Base-by-base conservation (phyloP, 225 moss, liverwort and hornwort genomes). In the Takakia lepidozioides region DNA sequence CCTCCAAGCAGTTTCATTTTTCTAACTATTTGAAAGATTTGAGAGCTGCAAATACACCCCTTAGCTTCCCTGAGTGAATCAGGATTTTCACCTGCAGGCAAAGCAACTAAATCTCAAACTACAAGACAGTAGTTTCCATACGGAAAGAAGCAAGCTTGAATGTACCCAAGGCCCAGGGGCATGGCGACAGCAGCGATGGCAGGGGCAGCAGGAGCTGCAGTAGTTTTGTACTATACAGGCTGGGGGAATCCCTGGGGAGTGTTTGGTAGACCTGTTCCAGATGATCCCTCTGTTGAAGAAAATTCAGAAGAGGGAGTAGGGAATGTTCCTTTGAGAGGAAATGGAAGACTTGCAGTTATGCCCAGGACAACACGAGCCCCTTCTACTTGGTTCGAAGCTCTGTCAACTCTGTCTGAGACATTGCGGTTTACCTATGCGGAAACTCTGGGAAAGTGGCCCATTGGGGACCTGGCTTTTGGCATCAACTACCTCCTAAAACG, bases 401-500 rank as follows among this genome's bases (percentile, higher is more conserved):
- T 98, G 24, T 91, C 95, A 19, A 98, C 90, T 10, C 68, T 98
- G 27, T 80, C 95, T 8, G 95, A 98, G 65, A 98, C 95, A 39
- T 57, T 98, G 38, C 81, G 95, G 28, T 98, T 98, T 51, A 98
- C 95, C 1, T 98, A 98, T 51, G 84, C 95, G 5, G 95, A 98
- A 74, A 98, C 95, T 54, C 71, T 98, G 29, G 95, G 95, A 39
- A 98, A 98, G 67, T 98, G 95, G 95, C 95, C 95, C 17, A 90
- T 98, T 41, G 95, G 95, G 14, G 95, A 98, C 49, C 60, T 98
- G 55, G 95, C 95, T 8, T 98, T 98, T 65, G 95, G 95, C 32
- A 98, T 98, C 32, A 98, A 90, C 39, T 90, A 84, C 50, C 88
- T 98, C 29, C 63, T 93, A 42, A 71, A 88, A 58, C 70, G 75